Conservation (phyloP, 2,329 filamentous ascomycete genomes). For the Paecilomyces sp. region DNA sequence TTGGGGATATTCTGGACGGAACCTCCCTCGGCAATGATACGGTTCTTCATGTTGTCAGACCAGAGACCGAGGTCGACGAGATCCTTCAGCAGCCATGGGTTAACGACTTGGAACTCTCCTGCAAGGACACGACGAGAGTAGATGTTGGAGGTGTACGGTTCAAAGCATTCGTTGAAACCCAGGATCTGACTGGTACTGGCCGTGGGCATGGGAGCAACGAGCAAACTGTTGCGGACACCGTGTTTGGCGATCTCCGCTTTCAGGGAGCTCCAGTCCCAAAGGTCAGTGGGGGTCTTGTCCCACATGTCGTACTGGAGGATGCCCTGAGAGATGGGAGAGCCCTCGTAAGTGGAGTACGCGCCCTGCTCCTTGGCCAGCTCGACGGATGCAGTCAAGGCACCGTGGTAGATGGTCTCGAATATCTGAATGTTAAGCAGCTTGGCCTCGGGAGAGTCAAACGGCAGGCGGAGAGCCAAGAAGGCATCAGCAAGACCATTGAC, state of each 20-base stretch:
- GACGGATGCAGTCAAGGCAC: slow-evolving; percentile 79
- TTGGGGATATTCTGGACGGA: slow-evolving; percentile 96
- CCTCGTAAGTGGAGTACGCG: slow-evolving; percentile 82
- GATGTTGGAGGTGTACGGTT: slow-evolving; percentile 99
- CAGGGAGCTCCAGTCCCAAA: slow-evolving; percentile 91
- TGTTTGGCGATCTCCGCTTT: slow-evolving; percentile 89
- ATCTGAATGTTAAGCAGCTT: slow-evolving; percentile 94
- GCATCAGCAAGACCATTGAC: slow-evolving; percentile 97
- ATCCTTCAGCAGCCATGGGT: slow-evolving; percentile 97
- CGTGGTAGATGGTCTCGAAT: slow-evolving; percentile 99
- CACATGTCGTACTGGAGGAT: slow-evolving; percentile 99
- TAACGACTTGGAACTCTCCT: slow-evolving; percentile 98
- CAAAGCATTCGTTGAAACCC: slow-evolving; percentile 99
- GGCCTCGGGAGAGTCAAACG: slow-evolving; percentile 93
- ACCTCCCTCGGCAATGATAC: slow-evolving; percentile 94
- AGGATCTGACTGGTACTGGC: slow-evolving; percentile 96
- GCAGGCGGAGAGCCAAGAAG: slow-evolving; percentile 92
- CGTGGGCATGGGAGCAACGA: slow-evolving; percentile 96
- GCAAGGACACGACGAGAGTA: slow-evolving; percentile 97
- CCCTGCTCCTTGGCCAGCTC: slow-evolving; percentile 78
- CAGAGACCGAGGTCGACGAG: slow-evolving; percentile 95
- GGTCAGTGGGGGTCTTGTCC: slow-evolving; percentile 83
- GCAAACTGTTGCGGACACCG: slow-evolving; percentile 89
- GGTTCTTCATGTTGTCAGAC: slow-evolving; percentile 99
- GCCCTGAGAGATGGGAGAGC: slow-evolving; percentile 88